Evolutionary conservation across 2,329 filamentous ascomycete species (phyloP), one percentile per base, ranked within the genome.

Genomic region (Epichloe elymi): DNA sequence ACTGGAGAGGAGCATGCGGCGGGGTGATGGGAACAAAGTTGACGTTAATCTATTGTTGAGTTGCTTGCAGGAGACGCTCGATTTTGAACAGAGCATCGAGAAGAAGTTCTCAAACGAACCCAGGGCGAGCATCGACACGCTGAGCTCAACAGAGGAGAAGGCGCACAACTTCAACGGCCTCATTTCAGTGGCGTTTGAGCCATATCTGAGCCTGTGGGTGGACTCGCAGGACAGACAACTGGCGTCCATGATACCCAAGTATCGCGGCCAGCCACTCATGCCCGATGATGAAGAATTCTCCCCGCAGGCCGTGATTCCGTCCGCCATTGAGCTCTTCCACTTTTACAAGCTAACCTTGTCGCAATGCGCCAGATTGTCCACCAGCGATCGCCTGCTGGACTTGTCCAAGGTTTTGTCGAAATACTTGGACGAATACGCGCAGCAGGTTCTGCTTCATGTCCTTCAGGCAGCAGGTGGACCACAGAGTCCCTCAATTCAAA

Each of bases 101-200:
- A 81, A 81, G 55, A 82, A 86, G 10, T 97, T 97, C 64, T 78
- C 84, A 1, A 83, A 74, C 53, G 78, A 82, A 61, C 71, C 85
- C 38, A 80, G 88, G 52, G 82, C 83, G 15, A 97, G 91, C 41
- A 89, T 94, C 51, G 93, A 98, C 64, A 97, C 91, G 0, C 78
- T 95, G 33, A 85, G 82, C 54, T 94, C 88, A 1, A 73, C 79
- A 8, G 86, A 90, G 54, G 86, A 89, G 49, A 83, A 83, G 58
- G 73, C 82, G 0, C 82, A 86, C 19, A 83, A 80, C 51, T 96
- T 96, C 65, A 85, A 87, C 51, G 88, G 95, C 51, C 84, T 88
- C 4, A 95, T 98, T 54, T 97, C 93, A 0, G 88, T 94, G 55
- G 93, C 93, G 0, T 98, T 98, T 62, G 93, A 97, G 68, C 93